Conservation (phyloP, 1,284 basidiomycete genomes). For the Malassezia equina region DNA sequence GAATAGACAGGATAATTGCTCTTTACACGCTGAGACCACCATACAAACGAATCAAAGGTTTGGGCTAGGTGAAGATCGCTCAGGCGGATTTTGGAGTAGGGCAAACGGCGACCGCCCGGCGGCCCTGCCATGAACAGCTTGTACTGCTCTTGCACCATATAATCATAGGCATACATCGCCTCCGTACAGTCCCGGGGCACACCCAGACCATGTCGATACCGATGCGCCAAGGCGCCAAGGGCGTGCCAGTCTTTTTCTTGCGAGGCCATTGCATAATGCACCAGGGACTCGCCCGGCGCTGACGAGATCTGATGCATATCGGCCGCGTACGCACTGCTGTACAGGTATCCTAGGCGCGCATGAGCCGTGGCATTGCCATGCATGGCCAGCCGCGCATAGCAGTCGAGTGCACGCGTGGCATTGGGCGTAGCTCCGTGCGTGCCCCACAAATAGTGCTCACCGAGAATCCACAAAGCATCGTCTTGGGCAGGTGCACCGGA, state of each 20-base stretch:
- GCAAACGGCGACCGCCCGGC: constrained; percentile 76
- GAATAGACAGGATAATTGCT: neutral
- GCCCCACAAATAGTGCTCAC: constrained; percentile 42
- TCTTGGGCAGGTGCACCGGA: constrained; percentile 4
- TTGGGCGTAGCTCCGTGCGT: constrained; percentile 36
- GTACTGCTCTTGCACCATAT: constrained; percentile 52
- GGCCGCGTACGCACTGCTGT: constrained; percentile 19
- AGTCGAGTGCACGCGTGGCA: constrained; percentile 26
- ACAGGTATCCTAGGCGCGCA: constrained; percentile 35
- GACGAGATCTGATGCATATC: neutral
- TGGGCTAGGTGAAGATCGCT: constrained; percentile 73
- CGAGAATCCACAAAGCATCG: constrained; percentile 43
- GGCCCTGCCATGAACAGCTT: constrained; percentile 68
- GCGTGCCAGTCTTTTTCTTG: constrained; percentile 74
- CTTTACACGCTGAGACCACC: neutral
- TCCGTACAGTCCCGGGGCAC: constrained; percentile 56
- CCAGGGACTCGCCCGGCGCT: constrained; percentile 56
- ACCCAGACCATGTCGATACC: constrained; percentile 91
- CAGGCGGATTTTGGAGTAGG: constrained; percentile 67
- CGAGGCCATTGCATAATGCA: constrained; percentile 88
- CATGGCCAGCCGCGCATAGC: constrained; percentile 27
- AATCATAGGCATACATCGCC: constrained; percentile 35
- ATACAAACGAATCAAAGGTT: constrained; percentile 40
- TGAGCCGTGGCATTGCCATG: constrained; percentile 42
- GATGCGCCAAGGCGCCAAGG: constrained; percentile 83